These are phyloP conservation scores for Barnettozyma siamensis DNA, from an alignment of 805 yeast genomes.

Conservation along the genomic window DNA sequence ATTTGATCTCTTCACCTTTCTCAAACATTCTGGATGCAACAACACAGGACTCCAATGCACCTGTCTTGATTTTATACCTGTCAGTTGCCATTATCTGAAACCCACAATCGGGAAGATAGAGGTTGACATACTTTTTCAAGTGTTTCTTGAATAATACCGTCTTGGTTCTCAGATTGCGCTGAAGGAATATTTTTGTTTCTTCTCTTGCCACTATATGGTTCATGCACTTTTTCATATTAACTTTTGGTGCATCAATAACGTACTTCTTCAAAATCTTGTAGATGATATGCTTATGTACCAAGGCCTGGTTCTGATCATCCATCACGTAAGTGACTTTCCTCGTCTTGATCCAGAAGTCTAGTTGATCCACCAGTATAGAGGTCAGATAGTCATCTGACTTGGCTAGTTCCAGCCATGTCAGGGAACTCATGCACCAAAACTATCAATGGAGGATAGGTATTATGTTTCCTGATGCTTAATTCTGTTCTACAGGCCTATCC, in stretches of 20 bases:
- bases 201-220: conserved; percentile 22
- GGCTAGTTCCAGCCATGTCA: conserved; percentile 23
- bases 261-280: conserved; percentile 9
- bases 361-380: conserved; percentile 22
- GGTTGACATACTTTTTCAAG: conserved; percentile 29
- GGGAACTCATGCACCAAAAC: not conserved
- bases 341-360: conserved; percentile 24
- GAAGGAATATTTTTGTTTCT: conserved; percentile 24
- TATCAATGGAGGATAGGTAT: too few relatives aligned
- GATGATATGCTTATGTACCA: conserved; percentile 6
- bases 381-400: conserved; percentile 28
- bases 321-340: conserved; percentile 19
- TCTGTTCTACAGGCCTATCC: too few relatives aligned
- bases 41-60: conserved; percentile 29
- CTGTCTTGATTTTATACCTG: conserved; percentile 26
- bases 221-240: conserved; percentile 19
- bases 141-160: conserved; percentile 30
- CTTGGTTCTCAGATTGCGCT: conserved; percentile 17
- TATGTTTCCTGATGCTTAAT: too few relatives aligned
- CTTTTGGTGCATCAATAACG: conserved; percentile 10
- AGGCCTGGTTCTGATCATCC: not conserved
- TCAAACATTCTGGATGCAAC: conserved; percentile 29
- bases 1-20: conserved; percentile 29
- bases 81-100: conserved; percentile 39
- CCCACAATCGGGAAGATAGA: conserved; percentile 33